Evolutionary conservation across 1,284 basidiomycete genomes (phyloP), one percentile per base, ranked within the genome.

Genomic region (Malassezia obtusa): DNA sequence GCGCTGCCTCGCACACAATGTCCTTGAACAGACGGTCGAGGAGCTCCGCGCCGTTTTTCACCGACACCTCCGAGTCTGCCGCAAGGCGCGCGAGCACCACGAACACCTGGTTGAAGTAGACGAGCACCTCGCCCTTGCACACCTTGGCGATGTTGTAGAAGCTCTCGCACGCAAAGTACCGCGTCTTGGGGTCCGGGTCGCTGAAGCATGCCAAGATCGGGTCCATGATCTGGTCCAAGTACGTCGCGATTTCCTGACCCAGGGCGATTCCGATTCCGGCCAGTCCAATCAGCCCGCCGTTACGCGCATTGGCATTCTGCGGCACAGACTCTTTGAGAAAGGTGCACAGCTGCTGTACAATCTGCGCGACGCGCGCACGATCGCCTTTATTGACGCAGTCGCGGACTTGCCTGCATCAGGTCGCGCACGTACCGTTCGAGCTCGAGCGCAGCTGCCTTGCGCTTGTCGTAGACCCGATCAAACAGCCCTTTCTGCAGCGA

Each of bases 41-140:
- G n/a, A 99, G 81, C 74, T 99, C 94, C 1, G 92, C 91, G 8
- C 92, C 94, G 69, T 98, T 98, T 81, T 95, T 95, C 62, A 98
- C 94, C 2, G 92, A 92, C 45, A 89, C 74, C 66, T 98, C 94
- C 0, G 89, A 86, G 74, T 99, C 94, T 35, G 92, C 89, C 6
- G 90, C 88, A 50, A 99, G 86, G 89, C 94, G 65, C 24, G 59
- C 41, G 38, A 98, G 80, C 1, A 89, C 86, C 75, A 98, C 94
- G 67, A 99, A 99, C 52, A 95, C 89, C 56, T 92, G 88, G 72
- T 99, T 98, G 77, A 98, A 99, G 75, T 92, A 95, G 19, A 95
- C 84, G 58, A 98, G 77, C 36, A 96, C 86, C 76, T 96, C 92
- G 32, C 92, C 92, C 73, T 95, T 95, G 51, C 90, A 94, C 7